Conservation (phyloP, 139 green algal genomes). For the Volvox reticuliferus region DNA sequence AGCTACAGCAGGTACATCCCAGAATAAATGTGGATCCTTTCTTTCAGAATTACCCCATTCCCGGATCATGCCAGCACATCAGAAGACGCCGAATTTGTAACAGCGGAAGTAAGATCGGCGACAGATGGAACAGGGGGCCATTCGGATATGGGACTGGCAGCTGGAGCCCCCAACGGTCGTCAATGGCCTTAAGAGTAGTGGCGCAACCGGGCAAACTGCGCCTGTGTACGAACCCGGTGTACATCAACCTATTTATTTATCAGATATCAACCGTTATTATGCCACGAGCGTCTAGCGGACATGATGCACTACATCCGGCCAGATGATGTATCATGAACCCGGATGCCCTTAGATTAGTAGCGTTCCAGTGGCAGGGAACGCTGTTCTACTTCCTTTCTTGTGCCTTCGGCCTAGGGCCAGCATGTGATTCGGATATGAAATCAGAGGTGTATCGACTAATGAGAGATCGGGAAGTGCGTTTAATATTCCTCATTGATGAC, state of each 20-base stretch:
- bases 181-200: neutral
- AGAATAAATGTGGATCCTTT: neutral
- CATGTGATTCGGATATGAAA: neutral
- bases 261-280: neutral
- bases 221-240: slow-evolving; percentile 19
- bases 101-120: neutral
- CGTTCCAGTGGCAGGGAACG: neutral
- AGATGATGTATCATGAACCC: neutral
- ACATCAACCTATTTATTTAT: slow-evolving; percentile 25
- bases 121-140: neutral
- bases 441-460: slow-evolving; percentile 16
- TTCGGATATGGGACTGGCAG: neutral
- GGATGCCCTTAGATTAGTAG: neutral
- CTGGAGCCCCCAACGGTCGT: neutral
- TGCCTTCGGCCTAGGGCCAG: slow-evolving; percentile 14
- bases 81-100: neutral
- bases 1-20: neutral
- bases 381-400: neutral
- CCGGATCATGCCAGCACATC: neutral
- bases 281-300: neutral
- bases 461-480: neutral
- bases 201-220: neutral
- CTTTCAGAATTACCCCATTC: neutral
- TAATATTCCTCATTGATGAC: slow-evolving; percentile 37
- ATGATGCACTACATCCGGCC: neutral